Evolutionary conservation across 768 basidiomycete genomes (phyloP), one percentile per base, ranked within the genome.

Genomic region (Pleurotus ostreatus): DNA sequence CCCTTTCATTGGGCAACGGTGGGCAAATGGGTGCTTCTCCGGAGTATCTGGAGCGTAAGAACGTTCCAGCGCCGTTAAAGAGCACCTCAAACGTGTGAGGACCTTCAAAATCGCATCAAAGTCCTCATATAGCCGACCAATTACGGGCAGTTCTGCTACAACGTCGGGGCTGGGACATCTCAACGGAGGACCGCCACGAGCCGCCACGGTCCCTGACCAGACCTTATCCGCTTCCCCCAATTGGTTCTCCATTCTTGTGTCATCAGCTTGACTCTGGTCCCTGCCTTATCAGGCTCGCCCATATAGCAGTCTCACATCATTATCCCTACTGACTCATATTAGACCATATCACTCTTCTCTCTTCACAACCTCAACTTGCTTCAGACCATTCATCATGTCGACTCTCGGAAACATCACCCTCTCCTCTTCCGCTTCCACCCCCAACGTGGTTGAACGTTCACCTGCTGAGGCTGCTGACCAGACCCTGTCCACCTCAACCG

Each of bases 171-270:
- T 40, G 38, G 39, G 22, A 15, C 51, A 37, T 38, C 13, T 39
- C 15, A 44, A 43, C 51, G 51, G 39, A 53, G 51, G 51, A 53
- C 51, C 51, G 51, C 51, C 51, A 53, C 51, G 51, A 38, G 38
- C 51, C 51, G 51, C 51, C 51, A 53, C 51, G 39, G 51, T 38
- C 51, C 51, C 51, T 53, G 51, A 53, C 37, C 37, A 53, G 38
- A 39, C 37, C 51, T 53, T 53, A 53, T 53, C 51, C 51, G 39
- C 51, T 53, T 53, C 38, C 41, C 22, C 22, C 51, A 22, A 53
- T 53, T 53, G 51, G 51, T 53, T 41, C 38, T 53, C 51, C 51
- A 53, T 53, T 40, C 22, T 53, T 53, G 38, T 53, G 51, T 43
- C 51, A 53, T 53, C 51, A 39, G 18, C 38, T 22, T 53, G 51